Evolutionary conservation across 177 flowering plant species (phyloP), one percentile per base, ranked within the genome.

Genomic region (Vitis hybrid): DNA sequence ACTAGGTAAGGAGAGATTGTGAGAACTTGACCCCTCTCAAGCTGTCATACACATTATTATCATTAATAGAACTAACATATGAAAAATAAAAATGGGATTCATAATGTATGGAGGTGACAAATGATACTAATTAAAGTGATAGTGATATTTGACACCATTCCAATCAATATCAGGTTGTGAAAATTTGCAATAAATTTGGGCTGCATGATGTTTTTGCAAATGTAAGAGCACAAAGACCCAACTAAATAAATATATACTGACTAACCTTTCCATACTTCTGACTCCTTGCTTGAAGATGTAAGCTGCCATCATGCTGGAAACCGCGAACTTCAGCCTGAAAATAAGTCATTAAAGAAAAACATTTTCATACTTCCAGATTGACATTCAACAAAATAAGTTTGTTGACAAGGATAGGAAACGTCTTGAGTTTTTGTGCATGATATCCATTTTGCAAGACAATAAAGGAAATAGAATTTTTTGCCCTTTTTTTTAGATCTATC

Each of bases 221-320:
- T 52, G 0, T 38, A 52, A 24, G 38, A 53, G 10, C 3, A 55
- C 33, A 44, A 3, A 12, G 20, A 52, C 51, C 19, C 19, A 54
- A 10, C 13, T 7, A 53, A 66, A 66, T 10, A 66, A 28, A 22
- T 24, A 28, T 24, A 66, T 28, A 12, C 31, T 28, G 56, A 71
- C 65, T 24, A 10, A 95, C 99, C 99, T 94, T 96, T 65, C 98
- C 98, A 89, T 96, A 96, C 78, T 96, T 94, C 76, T 91, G 97
- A 81, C 98, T 96, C 83, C 99, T 86, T 75, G 99, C 98, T 83
- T 96, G 99, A 58, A 96, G 90, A 63, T 96, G 98, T 68, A 91
- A 78, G 70, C 87, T 86, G 67, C 98, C 97, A 83, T 96, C 97
- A 77, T 86, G 84, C 83, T 92, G 97, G 67, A 88, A 80, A 77